Evolutionary conservation across 2,329 filamentous ascomycete species (phyloP).

Genomic region (Didymella pomorum): DNA sequence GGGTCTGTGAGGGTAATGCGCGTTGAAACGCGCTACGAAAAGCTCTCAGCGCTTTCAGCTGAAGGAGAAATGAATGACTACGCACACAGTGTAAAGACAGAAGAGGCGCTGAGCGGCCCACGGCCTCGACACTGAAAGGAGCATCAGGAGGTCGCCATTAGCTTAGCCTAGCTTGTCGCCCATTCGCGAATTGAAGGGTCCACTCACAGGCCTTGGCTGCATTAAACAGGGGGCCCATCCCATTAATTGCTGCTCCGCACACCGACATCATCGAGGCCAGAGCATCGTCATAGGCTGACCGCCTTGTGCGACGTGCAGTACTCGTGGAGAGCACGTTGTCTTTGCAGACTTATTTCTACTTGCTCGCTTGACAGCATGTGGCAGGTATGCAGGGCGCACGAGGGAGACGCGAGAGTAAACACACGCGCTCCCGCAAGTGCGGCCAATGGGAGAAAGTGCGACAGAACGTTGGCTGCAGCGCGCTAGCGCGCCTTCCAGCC

Average conservation of each 20-base stretch:
- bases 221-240: slow-evolving; percentile 18
- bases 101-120: slow-evolving; percentile 19
- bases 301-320: slow-evolving; percentile 14
- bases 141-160: slow-evolving; percentile 26
- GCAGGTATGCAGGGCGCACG: slow-evolving; percentile 10
- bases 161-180: slow-evolving; percentile 23
- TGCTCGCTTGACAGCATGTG: slow-evolving; percentile 8
- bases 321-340: slow-evolving; percentile 20
- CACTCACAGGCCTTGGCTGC: slow-evolving; percentile 21
- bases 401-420: slow-evolving; percentile 15
- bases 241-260: slow-evolving; percentile 23
- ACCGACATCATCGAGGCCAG: slow-evolving; percentile 20
- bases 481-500: slow-evolving; percentile 16
- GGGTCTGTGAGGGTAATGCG: slow-evolving; percentile 19
- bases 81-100: slow-evolving; percentile 13
- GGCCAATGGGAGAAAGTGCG: slow-evolving; percentile 12
- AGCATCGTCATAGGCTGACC: slow-evolving; percentile 14
- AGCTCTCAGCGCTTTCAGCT: slow-evolving; percentile 9
- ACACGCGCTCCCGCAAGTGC: slow-evolving; percentile 6
- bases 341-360: not conserved
- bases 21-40: slow-evolving; percentile 22
- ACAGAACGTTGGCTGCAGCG: slow-evolving; percentile 14
- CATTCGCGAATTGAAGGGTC: slow-evolving; percentile 23
- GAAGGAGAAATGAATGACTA: slow-evolving; percentile 11
- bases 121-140: slow-evolving; percentile 21